Evolutionary conservation across 305 asterid genomes (phyloP).

Genomic region (Fraxinus nigra): DNA sequence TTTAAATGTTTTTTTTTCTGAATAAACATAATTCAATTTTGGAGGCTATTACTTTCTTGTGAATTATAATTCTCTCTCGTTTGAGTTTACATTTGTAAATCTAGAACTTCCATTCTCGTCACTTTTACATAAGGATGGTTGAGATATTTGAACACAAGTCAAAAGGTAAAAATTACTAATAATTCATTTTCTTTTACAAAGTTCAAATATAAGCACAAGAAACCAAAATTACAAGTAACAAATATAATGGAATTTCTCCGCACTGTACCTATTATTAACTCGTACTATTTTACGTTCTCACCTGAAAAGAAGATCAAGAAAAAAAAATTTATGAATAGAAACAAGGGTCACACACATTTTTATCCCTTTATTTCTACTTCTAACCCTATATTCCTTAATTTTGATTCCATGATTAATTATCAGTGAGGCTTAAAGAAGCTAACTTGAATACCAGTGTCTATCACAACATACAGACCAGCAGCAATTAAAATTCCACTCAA

Average conservation of each 20-base stretch:
- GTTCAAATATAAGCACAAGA: not conserved
- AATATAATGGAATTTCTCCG: not conserved
- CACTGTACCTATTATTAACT: not conserved
- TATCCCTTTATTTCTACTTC: not conserved
- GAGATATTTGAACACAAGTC: not conserved
- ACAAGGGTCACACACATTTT: not conserved
- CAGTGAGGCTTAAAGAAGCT: constrained; percentile 71
- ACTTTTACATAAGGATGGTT: not conserved
- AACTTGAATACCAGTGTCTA: constrained; percentile 59
- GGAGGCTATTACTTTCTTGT: too few species aligned
- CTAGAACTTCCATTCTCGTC: too few species aligned
- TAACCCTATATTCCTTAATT: not conserved
- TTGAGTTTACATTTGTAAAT: too few species aligned
- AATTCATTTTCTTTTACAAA: not conserved
- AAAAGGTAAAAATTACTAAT: not conserved
- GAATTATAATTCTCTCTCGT: too few species aligned
- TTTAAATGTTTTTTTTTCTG: too few species aligned
- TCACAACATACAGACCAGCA: constrained; percentile 61
- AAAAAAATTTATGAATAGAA: not conserved
- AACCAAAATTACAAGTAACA: not conserved
- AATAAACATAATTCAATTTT: too few species aligned
- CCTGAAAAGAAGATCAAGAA: not conserved
- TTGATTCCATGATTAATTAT: not conserved
- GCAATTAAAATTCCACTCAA: constrained; percentile 50
- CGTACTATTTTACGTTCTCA: not conserved